Evolutionary conservation across 2,329 filamentous ascomycete species (phyloP).

Genomic region (Colletotrichum viniferum): DNA sequence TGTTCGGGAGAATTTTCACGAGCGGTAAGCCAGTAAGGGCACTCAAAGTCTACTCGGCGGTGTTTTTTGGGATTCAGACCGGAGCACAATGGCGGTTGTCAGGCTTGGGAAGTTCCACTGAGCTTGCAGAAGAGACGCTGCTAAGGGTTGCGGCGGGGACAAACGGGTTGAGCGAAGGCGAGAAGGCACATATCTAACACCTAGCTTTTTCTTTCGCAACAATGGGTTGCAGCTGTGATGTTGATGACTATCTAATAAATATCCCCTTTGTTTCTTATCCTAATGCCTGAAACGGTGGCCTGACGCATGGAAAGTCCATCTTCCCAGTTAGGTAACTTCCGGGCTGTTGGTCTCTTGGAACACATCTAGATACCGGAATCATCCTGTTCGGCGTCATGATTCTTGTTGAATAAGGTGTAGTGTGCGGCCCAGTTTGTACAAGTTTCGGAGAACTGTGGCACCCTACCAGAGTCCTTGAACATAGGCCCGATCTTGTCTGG

Average conservation of each 20-base stretch:
- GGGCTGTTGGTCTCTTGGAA: too few species aligned
- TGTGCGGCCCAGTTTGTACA: neutral
- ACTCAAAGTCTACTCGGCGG: constrained; percentile 30
- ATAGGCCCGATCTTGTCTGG: neutral
- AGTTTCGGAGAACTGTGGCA: too few species aligned
- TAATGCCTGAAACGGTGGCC: too few species aligned
- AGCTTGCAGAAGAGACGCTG: constrained; percentile 35
- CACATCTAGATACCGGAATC: neutral
- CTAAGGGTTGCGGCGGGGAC: constrained; percentile 29
- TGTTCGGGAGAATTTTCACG: constrained; percentile 29
- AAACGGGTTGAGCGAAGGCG: constrained; percentile 27
- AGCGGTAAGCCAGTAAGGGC: constrained; percentile 29
- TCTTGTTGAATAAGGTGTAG: neutral
- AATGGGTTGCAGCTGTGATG: neutral
- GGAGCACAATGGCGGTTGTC: constrained; percentile 39
- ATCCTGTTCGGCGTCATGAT: neutral
- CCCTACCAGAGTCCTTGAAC: too few species aligned
- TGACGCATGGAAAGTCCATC: too few species aligned
- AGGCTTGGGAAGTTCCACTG: constrained; percentile 32
- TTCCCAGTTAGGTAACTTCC: too few species aligned
- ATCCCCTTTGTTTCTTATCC: neutral
- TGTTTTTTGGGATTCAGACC: constrained; percentile 39
- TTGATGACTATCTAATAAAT: neutral
- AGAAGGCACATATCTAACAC: constrained; percentile 21
- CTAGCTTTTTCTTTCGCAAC: neutral